Evolutionary conservation across 208 protist species (phyloP).

Genomic region (Wallacemonas sp.): DNA sequence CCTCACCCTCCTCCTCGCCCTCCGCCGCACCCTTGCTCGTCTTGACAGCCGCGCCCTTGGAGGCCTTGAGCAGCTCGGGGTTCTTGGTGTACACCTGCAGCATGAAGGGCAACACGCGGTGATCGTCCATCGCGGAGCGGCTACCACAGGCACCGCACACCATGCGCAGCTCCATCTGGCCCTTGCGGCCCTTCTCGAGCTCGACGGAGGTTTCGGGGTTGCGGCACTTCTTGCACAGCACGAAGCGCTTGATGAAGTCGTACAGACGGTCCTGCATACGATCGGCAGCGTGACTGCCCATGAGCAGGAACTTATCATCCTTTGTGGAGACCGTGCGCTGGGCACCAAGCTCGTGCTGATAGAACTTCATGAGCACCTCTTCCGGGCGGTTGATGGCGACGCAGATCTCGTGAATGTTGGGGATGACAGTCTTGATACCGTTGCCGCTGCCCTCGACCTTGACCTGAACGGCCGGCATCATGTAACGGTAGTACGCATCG

Average conservation of each 20-base stretch:
- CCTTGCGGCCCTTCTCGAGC: conserved; percentile 60
- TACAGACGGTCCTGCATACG: conserved; percentile 86
- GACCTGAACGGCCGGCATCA: conserved; percentile 89
- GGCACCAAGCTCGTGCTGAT: conserved; percentile 85
- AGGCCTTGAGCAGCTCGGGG: conserved; percentile 45
- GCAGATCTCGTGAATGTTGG: conserved; percentile 93
- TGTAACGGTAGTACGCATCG: conserved; percentile 94
- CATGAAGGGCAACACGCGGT: conserved; percentile 63
- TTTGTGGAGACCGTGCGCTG: conserved; percentile 76
- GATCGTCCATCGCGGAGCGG: conserved; percentile 31
- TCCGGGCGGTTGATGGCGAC: conserved; percentile 86
- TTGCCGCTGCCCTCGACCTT: conserved; percentile 95
- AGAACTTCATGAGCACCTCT: conserved; percentile 90
- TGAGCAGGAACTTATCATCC: conserved; percentile 90
- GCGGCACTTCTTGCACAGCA: conserved; percentile 87
- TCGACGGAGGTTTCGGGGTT: conserved; percentile 85
- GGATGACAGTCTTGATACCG: conserved; percentile 94
- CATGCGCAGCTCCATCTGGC: conserved; percentile 39
- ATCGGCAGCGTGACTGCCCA: conserved; percentile 77
- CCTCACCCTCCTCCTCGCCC: conserved; percentile 29
- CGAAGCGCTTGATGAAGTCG: conserved; percentile 84
- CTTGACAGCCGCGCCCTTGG: conserved; percentile 47
- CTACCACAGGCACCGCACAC: conserved; percentile 80
- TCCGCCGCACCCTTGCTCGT: conserved; percentile 4
- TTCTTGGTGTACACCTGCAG: conserved; percentile 75